Conservation (phyloP, 2,329 filamentous ascomycete genomes). For the Claviceps sp. region DNA sequence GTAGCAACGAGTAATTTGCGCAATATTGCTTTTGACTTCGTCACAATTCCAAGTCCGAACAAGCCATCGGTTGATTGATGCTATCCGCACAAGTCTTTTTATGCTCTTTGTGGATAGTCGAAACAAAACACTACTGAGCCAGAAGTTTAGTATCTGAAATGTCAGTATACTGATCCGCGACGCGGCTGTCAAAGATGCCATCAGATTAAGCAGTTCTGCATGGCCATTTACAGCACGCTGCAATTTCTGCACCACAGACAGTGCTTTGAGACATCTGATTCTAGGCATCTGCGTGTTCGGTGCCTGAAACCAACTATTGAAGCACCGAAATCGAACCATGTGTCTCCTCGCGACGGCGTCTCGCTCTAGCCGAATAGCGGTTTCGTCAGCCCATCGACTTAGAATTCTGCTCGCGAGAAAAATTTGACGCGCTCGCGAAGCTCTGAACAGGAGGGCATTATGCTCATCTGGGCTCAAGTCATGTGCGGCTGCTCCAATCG, state of each 20-base stretch:
- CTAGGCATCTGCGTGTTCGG: conserved; percentile 18
- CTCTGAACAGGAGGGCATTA: conserved; percentile 29
- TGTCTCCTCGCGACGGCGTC: conserved; percentile 57
- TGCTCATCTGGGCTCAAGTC: conserved; percentile 5
- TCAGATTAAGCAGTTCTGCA: conserved; percentile 14
- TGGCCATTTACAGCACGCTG: conserved; percentile 16
- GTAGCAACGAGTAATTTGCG: background rate
- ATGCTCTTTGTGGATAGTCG: background rate
- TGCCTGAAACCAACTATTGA: conserved; percentile 22
- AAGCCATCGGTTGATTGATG: background rate
- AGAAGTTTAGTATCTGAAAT: conserved; percentile 2
- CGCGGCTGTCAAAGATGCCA: conserved; percentile 12
- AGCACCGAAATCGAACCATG: conserved; percentile 45
- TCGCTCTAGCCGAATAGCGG: conserved; percentile 50
- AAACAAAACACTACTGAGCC: background rate
- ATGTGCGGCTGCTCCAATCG: background rate
- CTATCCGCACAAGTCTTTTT: background rate
- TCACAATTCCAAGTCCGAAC: background rate
- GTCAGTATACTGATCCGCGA: conserved; percentile 11
- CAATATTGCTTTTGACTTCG: background rate
- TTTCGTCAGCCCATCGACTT: conserved; percentile 48
- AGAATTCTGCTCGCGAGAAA: conserved; percentile 36
- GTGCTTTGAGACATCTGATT: conserved; percentile 17
- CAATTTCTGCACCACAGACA: conserved; percentile 20
- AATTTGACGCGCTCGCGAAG: conserved; percentile 49